A percentile compares a stretch with the other conserved stretches of the same genome.
Conservation (phyloP, 805 yeast genomes). For the Wickerhamomyces queroliae region DNA sequence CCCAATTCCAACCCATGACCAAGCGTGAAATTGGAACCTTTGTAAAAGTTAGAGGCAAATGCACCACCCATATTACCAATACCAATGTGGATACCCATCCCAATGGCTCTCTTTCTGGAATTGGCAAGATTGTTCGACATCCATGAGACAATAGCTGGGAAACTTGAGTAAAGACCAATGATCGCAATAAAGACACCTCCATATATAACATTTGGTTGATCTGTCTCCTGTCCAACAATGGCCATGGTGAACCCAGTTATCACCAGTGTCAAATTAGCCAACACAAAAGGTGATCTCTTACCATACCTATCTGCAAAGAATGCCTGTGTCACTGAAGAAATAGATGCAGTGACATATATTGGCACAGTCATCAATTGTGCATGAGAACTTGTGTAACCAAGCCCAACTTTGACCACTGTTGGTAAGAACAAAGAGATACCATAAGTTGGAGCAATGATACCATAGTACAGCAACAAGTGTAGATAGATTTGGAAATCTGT, state of each 20-base stretch:
- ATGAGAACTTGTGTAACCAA: constrained; percentile 33
- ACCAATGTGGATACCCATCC: constrained; percentile 32
- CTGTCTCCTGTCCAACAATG: constrained; percentile 20
- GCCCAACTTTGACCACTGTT: constrained; percentile 29
- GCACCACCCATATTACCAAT: constrained; percentile 31
- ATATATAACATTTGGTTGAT: constrained; percentile 23
- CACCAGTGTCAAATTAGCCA: constrained; percentile 21
- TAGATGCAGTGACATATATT: constrained; percentile 30
- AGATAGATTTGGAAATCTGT: constrained; percentile 27
- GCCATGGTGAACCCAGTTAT: constrained; percentile 29
- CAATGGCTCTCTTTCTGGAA: constrained; percentile 29
- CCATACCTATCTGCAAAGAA: constrained; percentile 23
- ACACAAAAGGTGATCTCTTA: constrained; percentile 26
- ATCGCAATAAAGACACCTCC: constrained; percentile 27
- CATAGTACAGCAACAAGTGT: constrained; percentile 24
- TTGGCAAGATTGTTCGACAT: constrained; percentile 29
- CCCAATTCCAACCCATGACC: constrained; percentile 29
- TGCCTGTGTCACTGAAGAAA: constrained; percentile 22
- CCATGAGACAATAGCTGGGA: constrained; percentile 31
- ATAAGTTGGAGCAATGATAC: constrained; percentile 28
- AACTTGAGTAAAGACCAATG: constrained; percentile 23
- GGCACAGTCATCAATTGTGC: constrained; percentile 41
- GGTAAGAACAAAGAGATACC: constrained; percentile 36
- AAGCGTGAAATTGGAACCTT: constrained; percentile 23
- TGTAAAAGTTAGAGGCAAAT: constrained; percentile 27